Base-by-base conservation (phyloP, 352 stramenopile species). In the Globisporangium echinulatum region DNA sequence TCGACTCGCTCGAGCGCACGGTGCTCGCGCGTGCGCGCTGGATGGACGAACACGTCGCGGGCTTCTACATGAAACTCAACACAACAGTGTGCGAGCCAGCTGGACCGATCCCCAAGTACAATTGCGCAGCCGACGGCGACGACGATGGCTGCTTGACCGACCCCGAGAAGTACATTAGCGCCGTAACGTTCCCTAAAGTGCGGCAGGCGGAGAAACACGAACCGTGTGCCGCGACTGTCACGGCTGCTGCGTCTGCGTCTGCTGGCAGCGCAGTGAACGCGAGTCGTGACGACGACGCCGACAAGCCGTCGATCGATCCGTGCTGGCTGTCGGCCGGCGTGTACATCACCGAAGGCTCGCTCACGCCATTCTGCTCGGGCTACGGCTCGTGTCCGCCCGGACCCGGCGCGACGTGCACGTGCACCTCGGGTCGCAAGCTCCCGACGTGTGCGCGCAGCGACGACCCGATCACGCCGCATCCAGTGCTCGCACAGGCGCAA, bases 311-410 rank as follows among this genome's bases (percentile, higher is more conserved):
- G 6, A 84, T 92, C 54, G 85, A 94, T 60, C 77, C 79, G 36
- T 94, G 85, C 58, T 94, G 85, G 85, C 59, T 92, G 38, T 85
- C 85, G 14, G 69, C 70, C 0, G 85, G 82, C 4, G 62, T 70
- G 10, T 88, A 88, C 59, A 66, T 83, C 44, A 59, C 25, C 4
- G 64, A 77, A 37, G 74, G 72, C 2, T 80, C 74, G 25, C 71
- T 92, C 52, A 87, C 79, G 8, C 77, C 69, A 0, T 92, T 92
- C 43, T 94, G 85, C 50, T 84, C 73, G 3, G 83, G 76, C 15
- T 79, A 90, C 59, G 85, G 85, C 15, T 74, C 70, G 56, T 94
- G 85, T 46, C 68, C 74, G 0, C 64, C 72, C 14, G 83, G 83
- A 5, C 83, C 83, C 2, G 74, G 72, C n/a, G 83, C 81, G 0